Base-by-base conservation (phyloP, 148 eudicot genomes). In the Silene uniflora region DNA sequence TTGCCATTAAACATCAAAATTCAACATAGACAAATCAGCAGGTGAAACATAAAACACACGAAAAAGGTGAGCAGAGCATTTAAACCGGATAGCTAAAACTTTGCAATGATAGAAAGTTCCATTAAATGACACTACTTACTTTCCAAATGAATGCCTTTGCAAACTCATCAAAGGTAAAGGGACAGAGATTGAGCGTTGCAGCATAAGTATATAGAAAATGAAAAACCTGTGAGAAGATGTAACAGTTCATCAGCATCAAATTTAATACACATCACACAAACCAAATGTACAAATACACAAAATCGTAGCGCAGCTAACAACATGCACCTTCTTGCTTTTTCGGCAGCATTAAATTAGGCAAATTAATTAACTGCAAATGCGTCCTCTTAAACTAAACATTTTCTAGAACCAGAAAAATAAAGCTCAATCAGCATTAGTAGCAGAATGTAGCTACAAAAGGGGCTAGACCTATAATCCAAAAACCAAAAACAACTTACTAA, bases 131-230 rank as follows among this genome's bases (percentile, higher is more conserved):
- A 67, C 66, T 73, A 80, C 86, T 74, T 55, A 89, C 99, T 93
- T 92, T 90, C 69, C 84, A 96, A 75, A 64, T 77, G 79, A 95
- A 92, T 76, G 99, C 86, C 79, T 86, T 90, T 13, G 87, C 91
- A 87, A 95, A 86, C 82, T 92, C 97, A 74, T 95, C 93, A 6
- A 95, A 68, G 77, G 94, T 90, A 78, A 95, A 95, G 23, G 99
- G 87, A 77, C 79, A 76, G 46, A 88, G 72, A 79, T 87, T 79
- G 21, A 91, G 81, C 61, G 77, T 71, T 68, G 65, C 87, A 59
- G 92, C 94, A 79, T 92, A 91, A 23, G 96, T 92, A 82, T 85
- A 90, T 29, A 95, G 83, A 74, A 95, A 95, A 81, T 88, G 92
- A 82, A 90, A 92, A 67, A 86, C 92, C 98, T 93, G 88, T 71